Evolutionary conservation across 176 grass and related monocot species (phyloP).

Genomic region (Secale cereale): DNA sequence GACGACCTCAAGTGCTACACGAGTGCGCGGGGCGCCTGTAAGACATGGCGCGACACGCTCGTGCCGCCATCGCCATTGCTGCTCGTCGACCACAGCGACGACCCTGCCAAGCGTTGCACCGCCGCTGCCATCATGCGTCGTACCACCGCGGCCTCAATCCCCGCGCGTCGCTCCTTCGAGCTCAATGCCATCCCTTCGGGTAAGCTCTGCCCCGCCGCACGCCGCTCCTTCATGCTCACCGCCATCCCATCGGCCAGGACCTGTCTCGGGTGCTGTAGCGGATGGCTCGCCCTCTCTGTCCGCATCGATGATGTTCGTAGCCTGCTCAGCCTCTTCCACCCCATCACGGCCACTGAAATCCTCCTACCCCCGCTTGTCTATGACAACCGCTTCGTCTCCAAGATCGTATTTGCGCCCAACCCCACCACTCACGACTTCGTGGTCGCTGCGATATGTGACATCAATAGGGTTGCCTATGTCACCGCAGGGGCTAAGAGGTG

Average conservation of each 20-base stretch:
- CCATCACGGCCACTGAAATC: constrained; percentile 26
- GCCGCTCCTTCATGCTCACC: no score
- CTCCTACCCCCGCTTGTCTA: constrained; percentile 44
- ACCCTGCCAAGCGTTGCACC: constrained; percentile 11
- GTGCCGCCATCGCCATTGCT: no score
- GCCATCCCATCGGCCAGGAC: no score
- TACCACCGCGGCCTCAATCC: constrained; percentile 9
- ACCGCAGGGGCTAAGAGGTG: constrained; percentile 20
- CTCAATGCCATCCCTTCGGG: constrained; percentile 22
- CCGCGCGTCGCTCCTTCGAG: constrained; percentile 23
- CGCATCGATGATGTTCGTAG: neutral
- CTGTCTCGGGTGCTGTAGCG: constrained; percentile 43
- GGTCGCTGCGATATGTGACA: no score
- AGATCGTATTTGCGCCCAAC: constrained; percentile 19
- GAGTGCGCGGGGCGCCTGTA: no score
- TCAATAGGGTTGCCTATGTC: constrained; percentile 5
- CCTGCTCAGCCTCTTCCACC: no score
- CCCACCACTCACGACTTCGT: no score
- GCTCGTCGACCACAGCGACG: neutral
- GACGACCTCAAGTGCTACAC: no score
- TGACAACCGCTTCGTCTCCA: constrained; percentile 34
- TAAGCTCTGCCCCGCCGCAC: neutral
- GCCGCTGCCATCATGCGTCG: neutral
- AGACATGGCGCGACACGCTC: no score
- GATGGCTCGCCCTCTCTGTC: constrained; percentile 44